Evolutionary conservation across 148 eudicot genomes (phyloP), one percentile per base, ranked within the genome.

Genomic region (Limonium bicolor): DNA sequence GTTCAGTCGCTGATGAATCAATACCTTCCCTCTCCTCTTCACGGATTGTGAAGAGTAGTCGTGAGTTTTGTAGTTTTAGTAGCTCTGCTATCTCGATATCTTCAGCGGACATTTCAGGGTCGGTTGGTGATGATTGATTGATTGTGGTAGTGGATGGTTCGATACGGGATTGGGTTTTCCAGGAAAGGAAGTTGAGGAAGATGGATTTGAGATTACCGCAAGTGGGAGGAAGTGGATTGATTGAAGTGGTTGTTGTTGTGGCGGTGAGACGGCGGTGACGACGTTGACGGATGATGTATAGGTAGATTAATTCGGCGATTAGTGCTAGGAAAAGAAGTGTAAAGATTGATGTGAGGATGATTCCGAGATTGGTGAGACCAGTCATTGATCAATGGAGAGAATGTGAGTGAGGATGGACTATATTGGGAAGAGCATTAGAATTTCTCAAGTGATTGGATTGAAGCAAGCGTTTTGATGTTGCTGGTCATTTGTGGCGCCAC

Each of bases 21-120:
- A 26, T 19, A 19, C 43, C 43, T 10, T 39, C 43, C 22, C 43
- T 20, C 24, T 39, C 43, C 25, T 39, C 43, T 26, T 39, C 43
- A 23, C 22, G 19, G 43, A 39, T 39, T 5, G 24, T 39, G 43
- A 12, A 39, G 13, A 39, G 4, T 3, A 39, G 13, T 26, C 43
- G 19, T 7, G 43, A 20, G 25, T 20, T 20, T n/a, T 37, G 41
- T 3, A 37, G 41, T 20, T 36, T 36, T 2, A 36, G 16, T 2
- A 36, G 40, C 41, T 37, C 41, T 11, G 19, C 41, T 23, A 37
- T 37, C 1, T 37, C 41, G 10, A 37, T 0, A 12, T 37, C 22
- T 23, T 20, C 22, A 20, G 24, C 24, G n/a, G n/a, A n/a, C n/a
- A n/a, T n/a, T 2, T 39, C 43, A 1, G 43, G 25, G 9, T 23